Evolutionary conservation across 1,284 basidiomycete species (phyloP), one percentile per base, ranked within the genome.

Genomic region (Tylopilus orsonianus): DNA sequence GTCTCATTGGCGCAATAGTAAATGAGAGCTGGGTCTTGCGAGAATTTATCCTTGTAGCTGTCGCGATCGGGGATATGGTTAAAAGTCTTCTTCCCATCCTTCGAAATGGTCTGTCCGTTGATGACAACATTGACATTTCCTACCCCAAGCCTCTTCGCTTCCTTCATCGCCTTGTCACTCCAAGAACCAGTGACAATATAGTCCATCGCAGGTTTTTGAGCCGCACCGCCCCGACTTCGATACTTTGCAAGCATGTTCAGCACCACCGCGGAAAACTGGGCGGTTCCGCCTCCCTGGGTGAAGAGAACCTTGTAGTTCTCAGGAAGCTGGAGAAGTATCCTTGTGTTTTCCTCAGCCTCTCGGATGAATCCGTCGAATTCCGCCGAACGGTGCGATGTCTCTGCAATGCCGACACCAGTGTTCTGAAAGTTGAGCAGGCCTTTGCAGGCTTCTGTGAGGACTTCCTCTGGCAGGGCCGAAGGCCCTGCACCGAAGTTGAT

Each of bases 1-100:
- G 97, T 99, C 75, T 99, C 97, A 74, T 99, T 99, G 68, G 98
- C 96, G 79, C 97, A 99, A 74, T 98, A 99, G 74, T 97, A 98
- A 47, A 98, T 86, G 62, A 95, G 82, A 8, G 91, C 95, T 1
- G 96, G 87, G 64, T 84, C 77, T 33, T 65, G 57, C 12, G 90
- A 90, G 72, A 97, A 90, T n/a, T 72, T 70, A 79, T 88, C 95
- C 24, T 70, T 69, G 80, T 89, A 97, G 40, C 80, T 74, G 46
- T 75, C 72, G 61, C 83, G 81, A 12, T 81, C 72, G 10, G 95
- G 93, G 59, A 98, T 84, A 48, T 79, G 80, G 57, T 93, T 89
- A 72, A 90, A 97, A 0, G 79, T 73, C 70, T 84, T 81, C 57
- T 77, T 75, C 27, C 62, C 62, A 68, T 84, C 81, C 64, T 79